These are phyloP conservation scores for Exophiala mesophila DNA, from an alignment of 2,329 filamentous ascomycete genomes.

Conservation along the genomic window DNA sequence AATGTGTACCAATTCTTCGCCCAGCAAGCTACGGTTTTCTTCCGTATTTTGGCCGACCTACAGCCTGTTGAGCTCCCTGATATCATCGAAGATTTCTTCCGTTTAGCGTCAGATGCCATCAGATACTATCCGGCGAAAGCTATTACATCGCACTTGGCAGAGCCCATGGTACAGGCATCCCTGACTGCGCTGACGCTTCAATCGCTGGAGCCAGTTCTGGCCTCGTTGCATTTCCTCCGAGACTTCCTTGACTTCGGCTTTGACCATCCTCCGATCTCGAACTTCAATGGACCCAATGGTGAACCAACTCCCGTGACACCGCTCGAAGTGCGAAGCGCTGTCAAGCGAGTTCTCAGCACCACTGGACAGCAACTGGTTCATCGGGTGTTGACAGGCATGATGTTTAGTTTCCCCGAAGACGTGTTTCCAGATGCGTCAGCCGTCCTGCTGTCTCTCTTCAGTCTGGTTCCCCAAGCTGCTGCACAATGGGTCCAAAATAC, in stretches of 20 bases:
- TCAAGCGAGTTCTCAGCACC: slow-evolving; percentile 64
- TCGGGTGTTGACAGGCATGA: slow-evolving; percentile 92
- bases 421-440: slow-evolving; percentile 93
- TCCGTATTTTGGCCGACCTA: slow-evolving; percentile 82
- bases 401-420: slow-evolving; percentile 96
- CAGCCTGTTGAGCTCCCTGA: slow-evolving; percentile 71
- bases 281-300: slow-evolving; percentile 59
- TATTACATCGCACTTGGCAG: slow-evolving; percentile 71
- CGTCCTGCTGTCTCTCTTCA: slow-evolving; percentile 83
- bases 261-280: slow-evolving; percentile 56
- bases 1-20: slow-evolving; percentile 94
- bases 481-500: slow-evolving; percentile 78
- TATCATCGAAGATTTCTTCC: slow-evolving; percentile 95
- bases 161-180: slow-evolving; percentile 80
- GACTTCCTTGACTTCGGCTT: slow-evolving; percentile 87
- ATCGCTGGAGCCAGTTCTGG: slow-evolving; percentile 84
- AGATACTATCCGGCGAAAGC: slow-evolving; percentile 87
- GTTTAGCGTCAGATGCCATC: slow-evolving; percentile 82
- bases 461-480: slow-evolving; percentile 75
- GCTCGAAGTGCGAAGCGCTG: slow-evolving; percentile 64
- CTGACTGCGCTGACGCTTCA: slow-evolving; percentile 82
- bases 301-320: slow-evolving; percentile 55
- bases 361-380: slow-evolving; percentile 78
- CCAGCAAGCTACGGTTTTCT: slow-evolving; percentile 82
- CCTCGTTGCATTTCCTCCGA: slow-evolving; percentile 86